Evolutionary conservation across 805 yeast species (phyloP), one percentile per base, ranked within the genome.

Genomic region (Candida fluviatilis): DNA sequence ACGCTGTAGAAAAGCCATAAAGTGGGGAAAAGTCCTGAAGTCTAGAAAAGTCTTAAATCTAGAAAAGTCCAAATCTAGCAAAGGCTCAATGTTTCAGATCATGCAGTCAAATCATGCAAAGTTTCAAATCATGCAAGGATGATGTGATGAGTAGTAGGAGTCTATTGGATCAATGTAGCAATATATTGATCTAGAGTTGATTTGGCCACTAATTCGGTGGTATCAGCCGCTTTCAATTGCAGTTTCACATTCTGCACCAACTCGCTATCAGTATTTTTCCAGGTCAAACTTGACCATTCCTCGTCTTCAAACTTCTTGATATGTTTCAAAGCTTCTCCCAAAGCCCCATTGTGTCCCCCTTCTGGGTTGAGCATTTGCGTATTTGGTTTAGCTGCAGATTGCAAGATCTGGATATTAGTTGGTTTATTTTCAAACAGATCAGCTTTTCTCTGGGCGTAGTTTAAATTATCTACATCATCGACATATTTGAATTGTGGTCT

Each of bases 401-500:
- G 73, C 35, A 69, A 57, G 27, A 69, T 62, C 36, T 64, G 73
- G 10, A 68, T 61, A 18, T 59, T 66, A 21, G 57, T 49, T 13
- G 45, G 42, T 14, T 59, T 62, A 24, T 23, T n/a, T 5, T 33
- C 35, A 7, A 62, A 60, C 5, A 55, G 47, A 16, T 64, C 60
- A n/a, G 66, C 56, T 53, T 47, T 61, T 40, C 54, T 60, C 46
- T 49, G 67, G 40, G 42, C 64, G 38, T 51, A 69, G 64, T 67
- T 73, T 38, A 63, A 71, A 40, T 65, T 65, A 41, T 71, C 76
- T 43, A 61, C 54, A 45, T 73, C 79, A 55, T 89, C 95, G 31
- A 89, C 78, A 54, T 90, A 86, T 46, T 73, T 75, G 62, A 93
- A 87, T 49, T 76, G 75, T 2, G 97, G 93, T 48, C 96, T 73